Base-by-base conservation (phyloP, 2,329 filamentous ascomycete genomes). In the Trichoderma guizhouense region DNA sequence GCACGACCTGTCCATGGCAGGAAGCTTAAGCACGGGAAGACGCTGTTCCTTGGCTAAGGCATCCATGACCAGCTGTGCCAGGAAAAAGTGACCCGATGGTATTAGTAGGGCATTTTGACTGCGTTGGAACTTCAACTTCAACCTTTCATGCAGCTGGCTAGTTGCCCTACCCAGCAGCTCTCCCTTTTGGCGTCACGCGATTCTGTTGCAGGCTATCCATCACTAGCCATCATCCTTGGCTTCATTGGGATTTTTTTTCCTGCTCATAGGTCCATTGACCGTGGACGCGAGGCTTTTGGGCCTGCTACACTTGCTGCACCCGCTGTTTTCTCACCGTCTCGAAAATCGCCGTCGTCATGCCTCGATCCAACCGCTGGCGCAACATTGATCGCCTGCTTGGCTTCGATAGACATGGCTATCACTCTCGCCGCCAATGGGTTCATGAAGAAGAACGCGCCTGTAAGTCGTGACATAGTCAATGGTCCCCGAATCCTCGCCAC, bases 401-500 rank as follows among this genome's bases (percentile, higher is more conserved):
- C 71, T 74, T 75, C 36, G 72, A 76, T 67, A 75, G 73, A 15
- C 76, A 72, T 72, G 71, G 76, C 43, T 71, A 65, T 43, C 60
- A 73, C 34, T 71, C 69, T 66, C 78, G 77, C 12, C 81, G 80
- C 65, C 79, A 79, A 30, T 82, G 82, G 76, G 76, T 84, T 61
- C 81, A 82, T 26, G 83, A 86, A 73, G 83, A 85, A 64, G 83
- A 84, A 72, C 81, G 81, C 74, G 81, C 84, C 71, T 79, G 85
- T 86, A 76, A 78, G 84, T 80, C 36, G 58, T 57, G 11, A 18
- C 11, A 12, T 9, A 1, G 11, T 28, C 53, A 72, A 71, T 71
- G 26, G 47, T 28, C 7, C 30, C 32, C 36, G 12, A 21, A 14
- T 5, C 43, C 47, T 32, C 32, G n/a, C 36, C 53, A 24, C 55